phyloP scores from a whole-genome alignment of 768 basidiomycete species.

The Tylopilus vinaceipallidus region DNA sequence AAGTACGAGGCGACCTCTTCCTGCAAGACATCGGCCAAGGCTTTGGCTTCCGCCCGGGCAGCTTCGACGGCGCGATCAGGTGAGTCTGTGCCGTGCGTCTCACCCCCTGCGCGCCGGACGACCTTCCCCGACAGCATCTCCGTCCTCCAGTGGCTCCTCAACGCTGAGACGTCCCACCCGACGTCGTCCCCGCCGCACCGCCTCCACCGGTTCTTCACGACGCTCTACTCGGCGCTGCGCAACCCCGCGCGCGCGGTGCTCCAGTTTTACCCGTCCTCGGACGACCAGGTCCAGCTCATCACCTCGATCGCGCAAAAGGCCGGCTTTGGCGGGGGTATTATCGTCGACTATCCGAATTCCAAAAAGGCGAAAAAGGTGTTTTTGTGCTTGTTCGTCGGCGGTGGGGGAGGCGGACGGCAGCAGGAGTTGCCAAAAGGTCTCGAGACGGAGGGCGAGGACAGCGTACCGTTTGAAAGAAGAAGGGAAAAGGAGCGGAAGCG shows the following conservation, averaged over 20 bases:
- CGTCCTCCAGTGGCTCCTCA: slow-evolving; percentile 97
- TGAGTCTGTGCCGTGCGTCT: slow-evolving; percentile 26
- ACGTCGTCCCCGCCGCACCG: slow-evolving; percentile 89
- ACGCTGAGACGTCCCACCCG: slow-evolving; percentile 89
- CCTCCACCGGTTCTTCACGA: slow-evolving; percentile 87
- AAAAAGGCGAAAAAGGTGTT: slow-evolving; percentile 96
- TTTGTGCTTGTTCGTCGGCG: slow-evolving; percentile 87
- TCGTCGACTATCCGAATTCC: slow-evolving; percentile 97
- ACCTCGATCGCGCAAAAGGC: slow-evolving; percentile 90
- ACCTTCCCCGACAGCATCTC: slow-evolving; percentile 67
- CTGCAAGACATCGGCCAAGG: slow-evolving; percentile 98
- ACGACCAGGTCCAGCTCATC: slow-evolving; percentile 95
- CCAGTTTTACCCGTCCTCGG: slow-evolving; percentile 96
- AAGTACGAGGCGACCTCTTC: slow-evolving; percentile 95
- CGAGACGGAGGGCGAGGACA: slow-evolving; percentile 64
- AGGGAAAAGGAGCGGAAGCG: slow-evolving; percentile 63
- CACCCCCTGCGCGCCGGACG: not conserved
- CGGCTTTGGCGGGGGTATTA: slow-evolving; percentile 94
- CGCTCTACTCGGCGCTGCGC: slow-evolving; percentile 80
- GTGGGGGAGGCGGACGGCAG: slow-evolving; percentile 53
- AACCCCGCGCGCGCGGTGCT: slow-evolving; percentile 85
- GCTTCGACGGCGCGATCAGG: slow-evolving; percentile 98
- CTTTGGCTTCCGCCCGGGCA: slow-evolving; percentile 93
- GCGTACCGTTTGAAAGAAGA: slow-evolving; percentile 74
- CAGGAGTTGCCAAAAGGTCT: slow-evolving; percentile 77